These are phyloP conservation scores for Moniliophthora roreri DNA, from an alignment of 1,284 basidiomycete species.

Conservation along the genomic window DNA sequence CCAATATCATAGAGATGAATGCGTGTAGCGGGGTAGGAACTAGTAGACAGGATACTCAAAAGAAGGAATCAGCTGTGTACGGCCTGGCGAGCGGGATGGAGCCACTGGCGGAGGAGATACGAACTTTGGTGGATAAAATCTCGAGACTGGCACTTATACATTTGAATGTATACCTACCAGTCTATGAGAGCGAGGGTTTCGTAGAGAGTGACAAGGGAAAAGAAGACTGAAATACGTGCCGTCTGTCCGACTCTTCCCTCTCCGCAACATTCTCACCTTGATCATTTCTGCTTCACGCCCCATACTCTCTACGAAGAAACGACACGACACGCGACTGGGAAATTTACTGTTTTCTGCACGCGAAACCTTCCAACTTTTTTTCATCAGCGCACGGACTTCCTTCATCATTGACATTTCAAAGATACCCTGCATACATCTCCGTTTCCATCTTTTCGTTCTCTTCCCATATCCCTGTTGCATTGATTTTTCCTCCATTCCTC, in stretches of 20 bases:
- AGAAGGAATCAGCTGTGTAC: not conserved
- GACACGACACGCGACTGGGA: no score
- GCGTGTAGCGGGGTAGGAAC: conserved; percentile 15
- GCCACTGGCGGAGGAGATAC: conserved; percentile 67
- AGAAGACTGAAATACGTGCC: not conserved
- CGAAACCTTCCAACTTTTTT: not conserved
- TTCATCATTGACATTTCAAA: not conserved
- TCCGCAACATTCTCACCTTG: not conserved
- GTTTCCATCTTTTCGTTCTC: not conserved
- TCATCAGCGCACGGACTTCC: not conserved
- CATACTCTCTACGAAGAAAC: not conserved
- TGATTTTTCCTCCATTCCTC: not conserved
- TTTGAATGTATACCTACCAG: conserved; percentile 66
- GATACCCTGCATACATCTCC: not conserved
- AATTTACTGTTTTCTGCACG: no score
- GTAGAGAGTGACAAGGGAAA: conserved; percentile 20
- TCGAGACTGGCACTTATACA: conserved; percentile 71
- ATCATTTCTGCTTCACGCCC: not conserved
- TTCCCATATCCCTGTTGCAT: not conserved
- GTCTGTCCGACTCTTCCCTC: conserved; percentile 7
- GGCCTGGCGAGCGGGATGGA: conserved; percentile 49
- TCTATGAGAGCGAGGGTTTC: conserved; percentile 72
- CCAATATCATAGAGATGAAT: conserved; percentile 18
- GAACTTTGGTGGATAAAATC: conserved; percentile 64
- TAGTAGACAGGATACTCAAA: not conserved